Evolutionary conservation across 345 rosid species (phyloP), one percentile per base, ranked within the genome.

Genomic region (Diplotaxis tenuifolia): DNA sequence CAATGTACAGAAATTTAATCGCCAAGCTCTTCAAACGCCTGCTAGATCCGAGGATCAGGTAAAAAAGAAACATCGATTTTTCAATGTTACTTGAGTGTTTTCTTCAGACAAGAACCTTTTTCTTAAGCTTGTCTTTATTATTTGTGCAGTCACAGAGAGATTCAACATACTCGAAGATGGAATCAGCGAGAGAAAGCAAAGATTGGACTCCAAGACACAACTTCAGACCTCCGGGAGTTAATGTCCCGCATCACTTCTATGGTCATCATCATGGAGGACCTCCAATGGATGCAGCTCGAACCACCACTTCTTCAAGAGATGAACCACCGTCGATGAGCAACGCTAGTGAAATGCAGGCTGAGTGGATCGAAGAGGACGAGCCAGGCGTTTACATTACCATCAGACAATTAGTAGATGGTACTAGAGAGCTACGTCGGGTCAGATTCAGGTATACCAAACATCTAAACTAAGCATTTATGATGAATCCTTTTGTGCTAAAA

Each of bases 381-480:
- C 96, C 97, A 0, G 99, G 99, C 0, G 97, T 95, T 5, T 92
- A 92, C 65, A 95, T 95, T 71, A 95, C 99, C 68, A 83, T 95
- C 75, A 88, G 96, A 79, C 97, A 88, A 71, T 78, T 91, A 49
- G 86, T 76, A 0, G 96, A 92, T 75, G 99, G 99, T 65, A 89
- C 88, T 3, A 83, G 96, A 73, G 99, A 95, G 85, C 97, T 95
- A 40, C 95, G 99, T 19, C 89, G 99, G 2, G 99, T 95, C 78
- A 85, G 97, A 80, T 95, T 95, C 92, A 89, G 99, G 99, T 94
- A 86, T 16, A 65, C 31, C 50, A 45, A 47, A 47, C 21, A 47
- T 47, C 54, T 47, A 2, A 47, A 47, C 54, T 47, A 47, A 47
- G 53, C 54, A 47, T 18, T 47, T 47, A 7, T 7, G 4, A n/a